Base-by-base conservation (phyloP, 257 asterid genomes). In the Forsythia viridissima region DNA sequence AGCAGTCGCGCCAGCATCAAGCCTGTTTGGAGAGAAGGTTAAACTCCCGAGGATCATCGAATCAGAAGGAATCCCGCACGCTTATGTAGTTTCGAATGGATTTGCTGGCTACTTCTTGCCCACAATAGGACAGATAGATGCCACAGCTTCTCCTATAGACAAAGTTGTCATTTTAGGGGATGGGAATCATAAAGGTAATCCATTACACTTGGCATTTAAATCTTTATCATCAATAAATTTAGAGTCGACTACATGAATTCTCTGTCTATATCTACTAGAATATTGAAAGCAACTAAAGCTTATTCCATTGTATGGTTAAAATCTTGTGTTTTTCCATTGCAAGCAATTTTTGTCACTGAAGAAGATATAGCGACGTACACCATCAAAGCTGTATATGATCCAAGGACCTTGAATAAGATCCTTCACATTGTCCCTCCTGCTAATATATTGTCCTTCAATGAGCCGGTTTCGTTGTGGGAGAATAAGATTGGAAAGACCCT, bases 351-450 rank as follows among this genome's bases (percentile, higher is more conserved):
- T 30, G 73, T 24, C 9, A 65, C 43, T 21, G 86, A 79, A 72
- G 74, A 65, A 51, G 86, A 83, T 38, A 57, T 79, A 3, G 86
- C 86, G 2, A 34, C 77, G 5, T 83, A 83, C 18, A 79, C 80
- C 16, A 79, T 79, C 12, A 76, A 76, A 73, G 75, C 81, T 1
- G 81, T 76, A 39, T 84, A 83, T 66, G 86, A 83, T 37, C 86
- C 86, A 36, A 61, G 83, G 21, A 83, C 84, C 24, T 70, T 82
- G 74, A 82, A 82, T 72, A 82, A 82, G 77, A 70, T 73, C 39
- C 77, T 78, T 44, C 73, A 79, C 34, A 8, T 83, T 4, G 57
- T 72, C 21, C 83, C 84, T 18, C 84, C 79, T 24, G 70, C 77
- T 4, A 83, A 83, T 66, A 66, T 13, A 9, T 40, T 79, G 73